These are phyloP conservation scores for Erigeron canadensis DNA, from an alignment of 129 eudicot species.

Conservation along the genomic window DNA sequence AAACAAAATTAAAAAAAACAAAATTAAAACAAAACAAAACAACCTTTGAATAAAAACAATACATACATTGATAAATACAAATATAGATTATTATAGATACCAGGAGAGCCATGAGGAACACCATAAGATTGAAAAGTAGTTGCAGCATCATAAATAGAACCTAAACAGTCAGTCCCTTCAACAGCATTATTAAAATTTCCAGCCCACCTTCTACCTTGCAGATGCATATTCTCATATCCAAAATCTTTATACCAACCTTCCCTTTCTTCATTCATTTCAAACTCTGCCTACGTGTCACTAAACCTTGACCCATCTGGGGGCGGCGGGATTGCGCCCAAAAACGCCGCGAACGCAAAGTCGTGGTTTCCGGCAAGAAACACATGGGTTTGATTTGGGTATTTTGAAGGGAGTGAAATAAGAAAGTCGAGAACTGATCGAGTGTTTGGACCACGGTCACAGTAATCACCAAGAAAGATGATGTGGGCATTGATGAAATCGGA, in stretches of 20 bases:
- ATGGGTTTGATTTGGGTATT: constrained; percentile 78
- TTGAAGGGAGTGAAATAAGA: constrained; percentile 55
- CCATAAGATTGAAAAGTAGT: constrained; percentile 91
- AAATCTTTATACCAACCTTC: constrained; percentile 81
- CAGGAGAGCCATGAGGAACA: constrained; percentile 83
- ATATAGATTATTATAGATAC: constrained; percentile 22
- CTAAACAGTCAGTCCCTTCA: constrained; percentile 62
- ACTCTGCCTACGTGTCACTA: constrained; percentile 73
- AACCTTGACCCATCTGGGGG: constrained; percentile 50
- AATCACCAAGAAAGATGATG: constrained; percentile 83
- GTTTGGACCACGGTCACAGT: constrained; percentile 76
- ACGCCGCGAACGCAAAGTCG: constrained; percentile 80
- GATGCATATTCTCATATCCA: constrained; percentile 77
- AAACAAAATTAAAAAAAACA: too few relatives aligned
- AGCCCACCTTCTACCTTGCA: constrained; percentile 93
- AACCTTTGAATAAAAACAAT: too few relatives aligned
- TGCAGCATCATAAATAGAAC: constrained; percentile 79
- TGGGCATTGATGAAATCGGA: constrained; percentile 25
- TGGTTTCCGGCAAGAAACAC: constrained; percentile 89
- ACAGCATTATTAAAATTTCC: constrained; percentile 58
- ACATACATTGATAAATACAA: not conserved
- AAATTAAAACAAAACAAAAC: too few relatives aligned
- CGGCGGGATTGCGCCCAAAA: constrained; percentile 61
- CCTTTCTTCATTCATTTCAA: constrained; percentile 54
- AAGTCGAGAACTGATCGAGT: constrained; percentile 71